phyloP scores from a whole-genome alignment of 1,139 yeast species.

The Geotrichum reessii region DNA sequence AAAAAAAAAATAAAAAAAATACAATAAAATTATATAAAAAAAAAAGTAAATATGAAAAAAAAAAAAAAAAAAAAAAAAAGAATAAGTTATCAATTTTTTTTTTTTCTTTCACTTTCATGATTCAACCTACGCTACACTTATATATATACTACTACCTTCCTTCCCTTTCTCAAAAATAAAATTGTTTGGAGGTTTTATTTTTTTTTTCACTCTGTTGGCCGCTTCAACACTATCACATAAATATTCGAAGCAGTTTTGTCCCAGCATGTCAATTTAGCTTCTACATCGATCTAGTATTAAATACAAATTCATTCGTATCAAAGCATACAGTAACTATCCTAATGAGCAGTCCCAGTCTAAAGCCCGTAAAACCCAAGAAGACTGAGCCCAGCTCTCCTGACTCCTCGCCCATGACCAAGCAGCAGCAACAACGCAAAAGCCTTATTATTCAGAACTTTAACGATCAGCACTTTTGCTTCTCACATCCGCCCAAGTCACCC shows the following conservation, averaged over 20 bases:
- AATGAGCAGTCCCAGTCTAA: background rate
- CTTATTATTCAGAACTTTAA: constrained; percentile 14
- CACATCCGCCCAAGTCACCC: background rate
- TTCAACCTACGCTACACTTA: background rate
- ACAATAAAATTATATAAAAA: background rate
- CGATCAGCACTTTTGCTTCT: constrained; percentile 4
- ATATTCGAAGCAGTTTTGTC: background rate
- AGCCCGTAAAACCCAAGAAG: background rate
- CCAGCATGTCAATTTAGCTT: background rate
- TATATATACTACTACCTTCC: background rate
- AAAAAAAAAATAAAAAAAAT: background rate
- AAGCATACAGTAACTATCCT: background rate
- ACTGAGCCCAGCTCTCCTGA: background rate
- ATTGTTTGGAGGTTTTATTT: too few relatives aligned
- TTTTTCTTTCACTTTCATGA: background rate
- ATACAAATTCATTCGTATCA: background rate
- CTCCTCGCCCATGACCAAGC: background rate
- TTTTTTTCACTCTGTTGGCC: background rate
- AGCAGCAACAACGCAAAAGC: constrained; percentile 3
- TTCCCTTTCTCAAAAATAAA: background rate
- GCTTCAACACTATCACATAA: background rate
- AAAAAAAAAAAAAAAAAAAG: background rate
- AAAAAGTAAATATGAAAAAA: background rate
- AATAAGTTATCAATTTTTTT: background rate
- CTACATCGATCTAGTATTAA: background rate